Evolutionary conservation across 257 asterid species (phyloP).

Genomic region (Nicotiana knightiana): DNA sequence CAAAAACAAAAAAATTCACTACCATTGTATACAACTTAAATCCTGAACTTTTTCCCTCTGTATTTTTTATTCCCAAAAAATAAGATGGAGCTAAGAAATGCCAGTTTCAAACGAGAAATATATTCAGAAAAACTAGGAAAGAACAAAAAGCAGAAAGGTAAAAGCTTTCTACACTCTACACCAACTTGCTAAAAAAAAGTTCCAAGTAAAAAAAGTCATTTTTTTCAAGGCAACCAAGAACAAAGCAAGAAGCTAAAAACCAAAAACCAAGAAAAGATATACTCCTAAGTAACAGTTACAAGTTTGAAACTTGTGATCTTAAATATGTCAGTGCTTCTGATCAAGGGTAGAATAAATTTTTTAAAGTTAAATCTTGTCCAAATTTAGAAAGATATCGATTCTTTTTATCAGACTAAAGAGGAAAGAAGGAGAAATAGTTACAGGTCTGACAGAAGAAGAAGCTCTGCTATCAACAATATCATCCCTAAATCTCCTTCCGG

Average conservation of each 20-base stretch:
- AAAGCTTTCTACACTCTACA: not conserved
- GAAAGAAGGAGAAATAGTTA: conserved; percentile 5
- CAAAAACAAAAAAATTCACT: too few relatives aligned
- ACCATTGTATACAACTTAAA: too few relatives aligned
- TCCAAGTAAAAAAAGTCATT: not conserved
- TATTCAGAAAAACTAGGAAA: not conserved
- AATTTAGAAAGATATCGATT: too few relatives aligned
- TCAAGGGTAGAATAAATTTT: too few relatives aligned
- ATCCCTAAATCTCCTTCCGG: conserved; percentile 63
- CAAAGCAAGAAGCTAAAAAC: too few relatives aligned
- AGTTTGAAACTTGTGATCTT: too few relatives aligned
- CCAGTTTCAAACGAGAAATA: not conserved
- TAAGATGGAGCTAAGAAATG: not conserved
- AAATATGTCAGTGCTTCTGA: too few relatives aligned
- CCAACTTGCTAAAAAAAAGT: conserved; percentile 3
- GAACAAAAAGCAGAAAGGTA: not conserved
- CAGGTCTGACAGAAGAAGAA: conserved; percentile 58
- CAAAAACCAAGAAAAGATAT: too few relatives aligned
- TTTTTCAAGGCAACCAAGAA: too few relatives aligned
- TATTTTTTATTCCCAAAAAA: not conserved
- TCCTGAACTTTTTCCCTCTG: not conserved
- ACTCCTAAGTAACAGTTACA: too few relatives aligned
- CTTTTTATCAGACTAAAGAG: too few relatives aligned
- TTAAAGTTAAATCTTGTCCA: too few relatives aligned
- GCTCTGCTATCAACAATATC: conserved; percentile 54